Evolutionary conservation across 805 yeast species (phyloP).

Genomic region (Candida nanaspora): DNA sequence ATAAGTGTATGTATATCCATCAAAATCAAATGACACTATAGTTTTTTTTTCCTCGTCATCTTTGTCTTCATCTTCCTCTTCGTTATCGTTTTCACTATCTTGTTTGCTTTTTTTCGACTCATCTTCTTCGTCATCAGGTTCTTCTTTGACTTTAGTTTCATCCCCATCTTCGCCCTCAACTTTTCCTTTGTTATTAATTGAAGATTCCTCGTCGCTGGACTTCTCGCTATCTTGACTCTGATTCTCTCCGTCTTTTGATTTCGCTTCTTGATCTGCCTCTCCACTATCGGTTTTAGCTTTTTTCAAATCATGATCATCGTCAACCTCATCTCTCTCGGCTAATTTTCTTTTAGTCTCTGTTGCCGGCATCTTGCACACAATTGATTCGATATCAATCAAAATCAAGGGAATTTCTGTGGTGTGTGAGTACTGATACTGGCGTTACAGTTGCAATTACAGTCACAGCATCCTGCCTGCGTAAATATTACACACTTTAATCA

Average conservation of each 20-base stretch:
- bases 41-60: slow-evolving; percentile 36
- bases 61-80: slow-evolving; percentile 23
- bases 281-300: too few relatives aligned
- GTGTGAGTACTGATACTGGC: too few relatives aligned
- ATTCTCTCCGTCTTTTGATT: slow-evolving; percentile 8
- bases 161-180: slow-evolving; percentile 15
- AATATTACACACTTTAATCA: too few relatives aligned
- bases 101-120: slow-evolving; percentile 12
- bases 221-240: slow-evolving; percentile 9
- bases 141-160: slow-evolving; percentile 3
- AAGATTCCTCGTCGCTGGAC: slow-evolving; percentile 9
- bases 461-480: too few relatives aligned
- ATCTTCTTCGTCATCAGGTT: slow-evolving; percentile 12
- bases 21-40: slow-evolving; percentile 48
- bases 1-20: slow-evolving; percentile 74
- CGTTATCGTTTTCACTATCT: slow-evolving; percentile 18
- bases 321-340: slow-evolving; percentile 11
- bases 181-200: slow-evolving; percentile 4
- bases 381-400: too few relatives aligned
- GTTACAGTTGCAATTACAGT: too few relatives aligned
- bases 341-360: slow-evolving; percentile 2
- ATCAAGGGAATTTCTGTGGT: too few relatives aligned
- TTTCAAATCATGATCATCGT: too few relatives aligned
- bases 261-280: slow-evolving; percentile 15
- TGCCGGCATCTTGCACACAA: background rate